Conservation (phyloP, 768 basidiomycete species). For the Mycena sanguinolenta region DNA sequence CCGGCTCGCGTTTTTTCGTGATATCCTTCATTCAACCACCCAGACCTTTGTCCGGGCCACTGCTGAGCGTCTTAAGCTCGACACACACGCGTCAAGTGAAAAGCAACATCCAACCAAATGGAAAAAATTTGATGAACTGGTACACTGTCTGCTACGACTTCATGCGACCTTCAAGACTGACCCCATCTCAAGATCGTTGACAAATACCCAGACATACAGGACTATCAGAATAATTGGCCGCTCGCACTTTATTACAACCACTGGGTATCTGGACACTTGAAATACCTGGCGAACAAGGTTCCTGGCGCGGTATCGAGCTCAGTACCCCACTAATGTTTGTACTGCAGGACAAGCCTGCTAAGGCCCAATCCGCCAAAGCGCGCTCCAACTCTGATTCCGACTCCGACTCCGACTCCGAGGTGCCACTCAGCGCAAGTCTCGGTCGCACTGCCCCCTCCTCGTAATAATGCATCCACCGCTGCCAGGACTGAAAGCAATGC, state of each 20-base stretch:
- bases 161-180: neutral
- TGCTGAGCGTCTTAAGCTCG: neutral
- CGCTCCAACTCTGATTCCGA: neutral
- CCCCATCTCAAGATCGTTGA: neutral
- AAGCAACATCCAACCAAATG: neutral
- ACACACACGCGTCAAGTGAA: neutral
- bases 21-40: neutral
- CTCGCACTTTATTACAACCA: conserved; percentile 2
- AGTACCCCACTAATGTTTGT: neutral
- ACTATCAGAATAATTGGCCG: conserved; percentile 20
- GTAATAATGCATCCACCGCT: neutral
- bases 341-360: too few species aligned
- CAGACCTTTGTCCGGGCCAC: neutral
- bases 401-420: neutral
- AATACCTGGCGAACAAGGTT: neutral
- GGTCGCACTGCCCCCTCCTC: neutral
- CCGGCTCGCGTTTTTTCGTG: neutral
- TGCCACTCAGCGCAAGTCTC: neutral
- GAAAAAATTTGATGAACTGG: neutral
- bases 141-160: neutral
- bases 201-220: neutral
- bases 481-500: neutral
- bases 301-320: neutral
- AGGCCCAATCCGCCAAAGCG: too few species aligned
- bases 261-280: neutral